Conservation (phyloP, 2,329 filamentous ascomycete genomes). For the Metarhizium brunneum region DNA sequence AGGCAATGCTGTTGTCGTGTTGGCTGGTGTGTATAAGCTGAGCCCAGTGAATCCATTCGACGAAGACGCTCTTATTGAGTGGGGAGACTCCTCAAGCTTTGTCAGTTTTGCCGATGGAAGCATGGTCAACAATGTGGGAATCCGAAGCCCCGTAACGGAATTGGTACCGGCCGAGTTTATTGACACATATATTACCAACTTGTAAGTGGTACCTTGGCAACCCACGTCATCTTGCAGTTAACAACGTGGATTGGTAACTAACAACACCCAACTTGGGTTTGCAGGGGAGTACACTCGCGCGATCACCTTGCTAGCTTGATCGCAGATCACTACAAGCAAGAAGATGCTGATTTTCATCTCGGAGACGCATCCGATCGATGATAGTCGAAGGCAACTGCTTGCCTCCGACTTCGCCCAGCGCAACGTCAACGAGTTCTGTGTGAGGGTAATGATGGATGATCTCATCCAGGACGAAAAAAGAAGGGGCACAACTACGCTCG, state of each 20-base stretch:
- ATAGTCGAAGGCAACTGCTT: background rate
- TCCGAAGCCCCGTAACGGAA: slow-evolving; percentile 73
- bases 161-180: slow-evolving; percentile 70
- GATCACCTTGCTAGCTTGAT: slow-evolving; percentile 67
- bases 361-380: slow-evolving; percentile 25
- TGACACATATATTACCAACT: slow-evolving; percentile 77
- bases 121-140: slow-evolving; percentile 67
- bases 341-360: slow-evolving; percentile 57
- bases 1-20: slow-evolving; percentile 75
- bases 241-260: background rate
- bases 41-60: slow-evolving; percentile 84
- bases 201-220: slow-evolving; percentile 28
- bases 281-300: slow-evolving; percentile 56
- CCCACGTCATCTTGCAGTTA: slow-evolving; percentile 1
- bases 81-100: slow-evolving; percentile 70
- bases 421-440: background rate
- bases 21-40: slow-evolving; percentile 88
- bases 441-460: background rate
- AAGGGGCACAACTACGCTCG: background rate
- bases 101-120: slow-evolving; percentile 71
- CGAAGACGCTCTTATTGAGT: slow-evolving; percentile 73
- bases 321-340: slow-evolving; percentile 64
- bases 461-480: background rate
- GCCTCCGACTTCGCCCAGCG: background rate
- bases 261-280: background rate